phyloP scores from a whole-genome alignment of 768 basidiomycete genomes.

The Phanerochaete sordida region DNA sequence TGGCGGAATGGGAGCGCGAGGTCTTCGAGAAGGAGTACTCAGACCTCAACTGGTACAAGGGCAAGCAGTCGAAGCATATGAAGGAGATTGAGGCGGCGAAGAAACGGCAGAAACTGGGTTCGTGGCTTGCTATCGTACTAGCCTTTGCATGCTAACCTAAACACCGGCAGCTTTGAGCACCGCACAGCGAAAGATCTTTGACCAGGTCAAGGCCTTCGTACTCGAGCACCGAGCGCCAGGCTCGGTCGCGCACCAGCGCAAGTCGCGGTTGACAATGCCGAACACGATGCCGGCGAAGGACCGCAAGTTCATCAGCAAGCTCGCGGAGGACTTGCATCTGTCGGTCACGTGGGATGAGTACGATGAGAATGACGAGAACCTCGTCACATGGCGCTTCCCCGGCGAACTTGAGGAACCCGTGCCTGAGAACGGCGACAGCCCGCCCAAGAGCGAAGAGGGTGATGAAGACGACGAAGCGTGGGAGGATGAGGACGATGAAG shows the following conservation, averaged over 20 bases:
- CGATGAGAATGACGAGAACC: constrained; percentile 75
- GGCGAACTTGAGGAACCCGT: constrained; percentile 33
- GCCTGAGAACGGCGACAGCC: constrained; percentile 24
- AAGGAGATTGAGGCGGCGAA: constrained; percentile 61
- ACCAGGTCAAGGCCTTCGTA: constrained; percentile 76
- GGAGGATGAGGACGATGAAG: constrained; percentile 59
- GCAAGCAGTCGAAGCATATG: constrained; percentile 78
- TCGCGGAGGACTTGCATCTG: constrained; percentile 78
- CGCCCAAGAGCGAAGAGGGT: constrained; percentile 27
- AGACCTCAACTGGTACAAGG: constrained; percentile 91
- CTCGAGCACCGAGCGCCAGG: constrained; percentile 36
- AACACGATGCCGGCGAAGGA: constrained; percentile 83
- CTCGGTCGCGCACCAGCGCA: constrained; percentile 27
- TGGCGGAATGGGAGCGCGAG: constrained; percentile 84
- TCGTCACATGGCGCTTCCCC: constrained; percentile 68
- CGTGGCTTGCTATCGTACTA: constrained; percentile 18
- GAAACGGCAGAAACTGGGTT: constrained; percentile 62
- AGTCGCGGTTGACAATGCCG: constrained; percentile 57
- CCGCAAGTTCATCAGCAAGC: constrained; percentile 68
- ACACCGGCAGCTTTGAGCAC: constrained; percentile 58
- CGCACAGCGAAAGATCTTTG: constrained; percentile 74
- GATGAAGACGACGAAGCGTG: constrained; percentile 29
- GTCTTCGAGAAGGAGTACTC: constrained; percentile 90
- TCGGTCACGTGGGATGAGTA: constrained; percentile 91
- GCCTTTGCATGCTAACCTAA: background rate